These are phyloP conservation scores for Torulaspora globosa DNA, from an alignment of 1,139 yeast species.

Conservation along the genomic window DNA sequence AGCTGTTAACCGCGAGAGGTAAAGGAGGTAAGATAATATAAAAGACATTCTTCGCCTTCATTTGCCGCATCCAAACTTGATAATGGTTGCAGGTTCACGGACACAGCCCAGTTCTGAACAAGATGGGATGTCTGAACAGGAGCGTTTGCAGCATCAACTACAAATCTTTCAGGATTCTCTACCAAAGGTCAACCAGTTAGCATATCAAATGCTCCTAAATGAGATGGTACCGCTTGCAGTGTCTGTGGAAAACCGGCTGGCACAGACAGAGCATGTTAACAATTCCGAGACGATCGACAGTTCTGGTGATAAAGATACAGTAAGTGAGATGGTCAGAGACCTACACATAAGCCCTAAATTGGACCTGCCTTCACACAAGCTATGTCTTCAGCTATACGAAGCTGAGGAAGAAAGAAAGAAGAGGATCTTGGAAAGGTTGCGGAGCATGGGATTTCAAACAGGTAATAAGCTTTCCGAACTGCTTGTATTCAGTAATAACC, in stretches of 20 bases:
- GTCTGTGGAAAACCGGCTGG: slow-evolving; percentile 23
- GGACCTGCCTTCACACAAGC: slow-evolving; percentile 25
- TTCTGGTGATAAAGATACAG: slow-evolving; percentile 41
- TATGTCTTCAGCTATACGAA: slow-evolving; percentile 22
- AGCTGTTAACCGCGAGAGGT: background rate
- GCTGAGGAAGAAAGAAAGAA: slow-evolving; percentile 40
- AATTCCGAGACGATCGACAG: slow-evolving; percentile 34
- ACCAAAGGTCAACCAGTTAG: slow-evolving; percentile 31
- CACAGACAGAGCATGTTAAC: slow-evolving; percentile 7
- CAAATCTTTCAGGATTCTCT: slow-evolving; percentile 33
- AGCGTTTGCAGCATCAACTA: slow-evolving; percentile 29
- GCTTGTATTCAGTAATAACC: slow-evolving; percentile 55
- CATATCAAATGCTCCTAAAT: slow-evolving; percentile 50
- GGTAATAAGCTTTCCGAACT: slow-evolving; percentile 74
- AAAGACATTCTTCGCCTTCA: background rate
- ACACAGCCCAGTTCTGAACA: slow-evolving; percentile 6
- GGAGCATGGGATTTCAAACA: slow-evolving; percentile 65
- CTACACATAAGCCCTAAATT: slow-evolving; percentile 11
- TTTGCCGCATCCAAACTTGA: background rate
- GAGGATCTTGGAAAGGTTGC: slow-evolving; percentile 58
- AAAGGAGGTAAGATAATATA: background rate
- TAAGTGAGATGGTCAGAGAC: slow-evolving; percentile 12
- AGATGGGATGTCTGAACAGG: slow-evolving; percentile 24
- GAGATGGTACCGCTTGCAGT: slow-evolving; percentile 73
- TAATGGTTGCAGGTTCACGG: slow-evolving; percentile 1